Evolutionary conservation across 1,139 yeast genomes (phyloP), one percentile per base, ranked within the genome.

Genomic region (Petasospora fabianii): DNA sequence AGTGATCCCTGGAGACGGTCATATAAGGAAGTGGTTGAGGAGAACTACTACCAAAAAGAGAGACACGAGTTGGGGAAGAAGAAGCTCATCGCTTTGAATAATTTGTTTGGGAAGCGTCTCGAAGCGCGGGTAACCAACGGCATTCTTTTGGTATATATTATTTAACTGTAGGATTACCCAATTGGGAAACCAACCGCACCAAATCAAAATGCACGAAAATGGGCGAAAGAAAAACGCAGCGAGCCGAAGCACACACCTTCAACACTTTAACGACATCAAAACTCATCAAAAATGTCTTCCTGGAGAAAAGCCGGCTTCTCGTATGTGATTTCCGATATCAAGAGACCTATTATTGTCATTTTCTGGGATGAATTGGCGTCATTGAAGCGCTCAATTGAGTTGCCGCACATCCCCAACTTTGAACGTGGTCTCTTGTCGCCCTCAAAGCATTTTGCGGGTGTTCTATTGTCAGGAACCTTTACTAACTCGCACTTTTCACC

Each of bases 261-360:
- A n/a, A 16, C 30, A 14, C 8, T 9, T 18, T 11, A 4, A 11
- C 13, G n/a, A 21, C 36, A 33, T 26, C 19, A 16, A 32, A 34
- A 27, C 27, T n/a, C 26, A 20, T 8, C 33, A 42, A 66, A 51
- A 46, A 80, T 80, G 86, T 75, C 87, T 62, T 75, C 52, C 64
- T 81, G 84, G 84, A 82, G 83, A 75, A 84, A 83, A 73, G 92
- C 90, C 57, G 94, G 94, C 60, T 76, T 83, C 61, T 75, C 90
- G 65, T 73, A 69, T 42, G 72, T 66, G 21, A 10, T 21, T 9
- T 13, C 24, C 22, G 9, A 20, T 7, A 20, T 20, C 10, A n/a
- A n/a, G n/a, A n/a, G n/a, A n/a, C n/a, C n/a, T n/a, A n/a, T n/a
- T n/a, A n/a, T n/a, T n/a, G n/a, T n/a, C n/a, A 4, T 15, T 20